Evolutionary conservation across 768 basidiomycete genomes (phyloP).

Genomic region (Leccinum truebloodii): DNA sequence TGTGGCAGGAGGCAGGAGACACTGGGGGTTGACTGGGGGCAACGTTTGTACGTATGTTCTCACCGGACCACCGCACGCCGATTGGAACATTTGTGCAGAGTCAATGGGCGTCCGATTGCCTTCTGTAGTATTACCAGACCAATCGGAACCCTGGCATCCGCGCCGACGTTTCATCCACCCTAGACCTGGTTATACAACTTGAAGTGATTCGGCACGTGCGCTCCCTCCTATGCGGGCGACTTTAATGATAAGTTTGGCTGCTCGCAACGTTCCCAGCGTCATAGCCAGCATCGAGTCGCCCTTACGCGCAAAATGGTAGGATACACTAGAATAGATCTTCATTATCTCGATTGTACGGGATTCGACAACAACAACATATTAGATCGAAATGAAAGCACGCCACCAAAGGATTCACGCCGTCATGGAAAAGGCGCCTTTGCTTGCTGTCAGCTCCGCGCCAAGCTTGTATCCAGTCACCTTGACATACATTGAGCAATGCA

Average conservation of each 20-base stretch:
- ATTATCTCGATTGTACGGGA: background rate
- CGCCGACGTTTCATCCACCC: no score
- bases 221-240: background rate
- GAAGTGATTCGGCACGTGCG: no score
- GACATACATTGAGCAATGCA: background rate
- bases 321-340: constrained; percentile 10
- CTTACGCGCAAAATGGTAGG: background rate
- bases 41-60: no score
- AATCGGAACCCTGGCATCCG: no score
- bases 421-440: constrained; percentile 52
- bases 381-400: background rate
- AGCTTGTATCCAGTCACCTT: constrained; percentile 63
- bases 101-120: no score
- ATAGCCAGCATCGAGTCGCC: background rate
- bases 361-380: background rate
- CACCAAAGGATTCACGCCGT: constrained; percentile 21
- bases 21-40: no score
- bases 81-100: no score
- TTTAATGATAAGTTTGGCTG: background rate
- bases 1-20: no score
- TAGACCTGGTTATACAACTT: no score
- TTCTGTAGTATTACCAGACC: no score
- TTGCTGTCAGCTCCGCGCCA: constrained; percentile 72
- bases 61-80: no score
- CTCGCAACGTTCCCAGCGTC: background rate